A percentile compares a stretch with the other conserved stretches of the same genome.
phyloP scores from a whole-genome alignment of 768 basidiomycete species.

The Butyriboletus loyo region DNA sequence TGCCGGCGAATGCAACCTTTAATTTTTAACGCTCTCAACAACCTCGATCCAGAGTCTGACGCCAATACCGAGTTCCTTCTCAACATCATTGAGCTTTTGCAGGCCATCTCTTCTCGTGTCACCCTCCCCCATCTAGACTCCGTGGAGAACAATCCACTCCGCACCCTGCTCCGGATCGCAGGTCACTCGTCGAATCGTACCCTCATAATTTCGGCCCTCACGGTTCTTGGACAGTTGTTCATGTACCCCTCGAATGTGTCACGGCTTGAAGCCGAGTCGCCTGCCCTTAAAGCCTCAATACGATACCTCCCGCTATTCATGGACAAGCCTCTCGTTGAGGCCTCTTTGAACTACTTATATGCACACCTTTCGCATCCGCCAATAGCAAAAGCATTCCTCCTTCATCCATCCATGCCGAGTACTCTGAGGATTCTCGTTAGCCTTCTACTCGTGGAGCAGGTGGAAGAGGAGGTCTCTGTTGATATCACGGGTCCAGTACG shows the following conservation, averaged over 20 bases:
- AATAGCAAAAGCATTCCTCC: slow-evolving; percentile 75
- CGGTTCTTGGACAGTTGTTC: slow-evolving; percentile 58
- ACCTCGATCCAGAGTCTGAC: slow-evolving; percentile 59
- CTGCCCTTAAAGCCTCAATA: slow-evolving; percentile 60
- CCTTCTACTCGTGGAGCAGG: slow-evolving; percentile 67
- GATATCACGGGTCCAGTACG: slow-evolving; percentile 61
- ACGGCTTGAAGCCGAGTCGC: slow-evolving; percentile 53
- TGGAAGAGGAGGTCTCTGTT: slow-evolving; percentile 60
- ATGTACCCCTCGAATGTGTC: slow-evolving; percentile 56
- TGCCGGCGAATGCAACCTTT: slow-evolving; percentile 64
- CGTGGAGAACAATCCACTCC: slow-evolving; percentile 50
- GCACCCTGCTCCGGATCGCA: slow-evolving; percentile 52
- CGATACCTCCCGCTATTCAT: slow-evolving; percentile 70
- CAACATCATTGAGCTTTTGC: slow-evolving; percentile 68
- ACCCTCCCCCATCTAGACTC: slow-evolving; percentile 35
- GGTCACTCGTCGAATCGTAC: slow-evolving; percentile 67
- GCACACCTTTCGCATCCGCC: slow-evolving; percentile 69
- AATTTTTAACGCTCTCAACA: slow-evolving; percentile 61
- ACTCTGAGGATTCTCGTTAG: slow-evolving; percentile 66
- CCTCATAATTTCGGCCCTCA: slow-evolving; percentile 65
- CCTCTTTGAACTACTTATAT: slow-evolving; percentile 72
- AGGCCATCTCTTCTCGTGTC: slow-evolving; percentile 52
- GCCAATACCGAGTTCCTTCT: slow-evolving; percentile 70
- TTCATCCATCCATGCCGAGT: slow-evolving; percentile 66
- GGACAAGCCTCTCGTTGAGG: slow-evolving; percentile 68